A percentile compares a stretch with the other conserved stretches of the same genome.
Conservation (phyloP, 2,329 filamentous ascomycete genomes). For the Phoma sp. region DNA sequence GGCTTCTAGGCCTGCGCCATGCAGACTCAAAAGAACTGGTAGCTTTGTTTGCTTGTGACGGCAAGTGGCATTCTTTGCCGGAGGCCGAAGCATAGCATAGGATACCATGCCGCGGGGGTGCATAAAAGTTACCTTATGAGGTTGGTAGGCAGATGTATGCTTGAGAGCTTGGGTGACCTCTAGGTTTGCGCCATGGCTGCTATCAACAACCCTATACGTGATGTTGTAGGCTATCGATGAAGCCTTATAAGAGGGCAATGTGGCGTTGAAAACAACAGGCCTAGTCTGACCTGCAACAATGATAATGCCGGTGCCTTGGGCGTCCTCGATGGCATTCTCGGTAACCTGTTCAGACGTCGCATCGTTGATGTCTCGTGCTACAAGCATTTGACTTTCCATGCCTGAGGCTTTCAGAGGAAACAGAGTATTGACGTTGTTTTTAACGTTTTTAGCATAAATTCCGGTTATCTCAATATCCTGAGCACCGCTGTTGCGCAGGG, state of each 20-base stretch:
- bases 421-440: constrained; percentile 24
- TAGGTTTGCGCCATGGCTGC: constrained; percentile 22
- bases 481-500: constrained; percentile 55
- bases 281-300: constrained; percentile 51
- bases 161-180: constrained; percentile 36
- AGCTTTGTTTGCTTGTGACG: constrained; percentile 30
- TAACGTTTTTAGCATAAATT: constrained; percentile 35
- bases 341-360: constrained; percentile 16
- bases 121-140: constrained; percentile 62
- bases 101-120: constrained; percentile 62
- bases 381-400: constrained; percentile 17
- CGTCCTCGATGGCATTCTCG: not conserved
- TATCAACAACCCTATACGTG: constrained; percentile 30
- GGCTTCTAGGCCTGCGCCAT: constrained; percentile 65
- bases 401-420: constrained; percentile 14
- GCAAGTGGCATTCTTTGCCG: constrained; percentile 51
- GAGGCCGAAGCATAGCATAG: constrained; percentile 64
- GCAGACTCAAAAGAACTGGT: constrained; percentile 60
- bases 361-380: constrained; percentile 16
- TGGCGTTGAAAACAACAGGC: constrained; percentile 49
- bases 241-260: constrained; percentile 26
- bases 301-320: constrained; percentile 14
- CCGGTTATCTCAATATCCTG: constrained; percentile 44
- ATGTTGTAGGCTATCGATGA: constrained; percentile 36
- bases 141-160: constrained; percentile 42